Base-by-base conservation (phyloP, 176 grass and related monocot species). In the Oryza brachyantha region DNA sequence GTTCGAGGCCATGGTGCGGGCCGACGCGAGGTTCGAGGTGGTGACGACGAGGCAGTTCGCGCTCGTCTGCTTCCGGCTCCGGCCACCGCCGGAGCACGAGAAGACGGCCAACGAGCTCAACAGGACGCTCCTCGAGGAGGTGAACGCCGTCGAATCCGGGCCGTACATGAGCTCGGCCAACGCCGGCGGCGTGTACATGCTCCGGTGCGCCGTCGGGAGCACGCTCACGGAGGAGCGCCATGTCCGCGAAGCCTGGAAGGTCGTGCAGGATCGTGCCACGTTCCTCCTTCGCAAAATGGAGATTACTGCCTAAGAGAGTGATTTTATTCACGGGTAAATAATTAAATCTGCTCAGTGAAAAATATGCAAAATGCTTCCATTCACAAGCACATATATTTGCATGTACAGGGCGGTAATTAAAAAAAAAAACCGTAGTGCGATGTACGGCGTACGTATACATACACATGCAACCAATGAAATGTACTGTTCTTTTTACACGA, bases 51-150 rank as follows among this genome's bases (percentile, higher is more conserved):
- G 83, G 61, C 65, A 54, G 57, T 85, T 90, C 21, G 19, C 80
- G 16, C n/a, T 88, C 42, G 86, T 88, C n/a, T 85, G 78, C 41
- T 84, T 84, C 66, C 65, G 78, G n/a, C 78, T 78, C n/a, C n/a
- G n/a, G n/a, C n/a, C n/a, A n/a, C n/a, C n/a, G n/a, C n/a, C n/a
- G n/a, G n/a, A n/a, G n/a, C n/a, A n/a, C 19, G 54, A 57, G 16
- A 26, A 66, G 14, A 27, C 6, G 39, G 21, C 31, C 25, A 48
- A 29, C 58, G 64, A 63, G 39, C 8, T 79, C 13, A 90, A 90
- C 48, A 6, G 27, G 59, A 73, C 35, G 27, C 65, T 84, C 14
- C 76, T 89, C 0, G 79, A 87, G 21, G 37, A 38, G 0, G 79
- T 82, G 85, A 87, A 87, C 72, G 41, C 43, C 10, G 39, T 32